These are phyloP conservation scores for Paramecium tetraurelia DNA, from an alignment of 73 alveolate genomes.

Conservation along the genomic window DNA sequence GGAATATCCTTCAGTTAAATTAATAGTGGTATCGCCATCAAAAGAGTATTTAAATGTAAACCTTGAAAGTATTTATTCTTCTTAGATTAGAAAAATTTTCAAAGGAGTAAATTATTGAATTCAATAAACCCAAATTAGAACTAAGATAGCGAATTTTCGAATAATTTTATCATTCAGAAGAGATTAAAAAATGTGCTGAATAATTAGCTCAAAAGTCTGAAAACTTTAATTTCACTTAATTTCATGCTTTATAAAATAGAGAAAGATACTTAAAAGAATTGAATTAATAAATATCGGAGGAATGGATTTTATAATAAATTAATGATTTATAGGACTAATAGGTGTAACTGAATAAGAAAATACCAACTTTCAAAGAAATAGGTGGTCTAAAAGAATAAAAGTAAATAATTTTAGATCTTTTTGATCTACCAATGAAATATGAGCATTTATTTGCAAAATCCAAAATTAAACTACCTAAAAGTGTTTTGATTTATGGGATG, in stretches of 20 bases:
- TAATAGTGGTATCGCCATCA: not conserved
- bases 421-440: conserved; percentile 67
- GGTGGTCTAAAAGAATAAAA: conserved; percentile 77
- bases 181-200: not conserved
- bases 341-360: not conserved
- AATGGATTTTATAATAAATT: not conserved
- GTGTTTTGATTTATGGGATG: conserved; percentile 85
- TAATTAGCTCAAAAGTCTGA: not conserved
- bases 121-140: conserved; percentile 2
- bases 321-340: not conserved
- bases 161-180: not conserved
- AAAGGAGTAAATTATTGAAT: not conserved
- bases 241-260: not conserved
- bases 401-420: conserved; percentile 68
- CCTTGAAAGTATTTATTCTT: not conserved
- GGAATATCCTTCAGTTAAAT: not conserved
- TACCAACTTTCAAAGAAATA: conserved; percentile 62
- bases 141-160: not conserved
- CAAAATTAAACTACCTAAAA: conserved; percentile 65
- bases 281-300: not conserved
- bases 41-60: not conserved
- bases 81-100: not conserved
- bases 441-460: conserved; percentile 66
- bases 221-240: not conserved
- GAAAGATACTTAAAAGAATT: not conserved